Percentiles rank a stretch among this genome's conserved stretches.
Conservation (phyloP, 331 rosid genomes). For the Malus hybrid region DNA sequence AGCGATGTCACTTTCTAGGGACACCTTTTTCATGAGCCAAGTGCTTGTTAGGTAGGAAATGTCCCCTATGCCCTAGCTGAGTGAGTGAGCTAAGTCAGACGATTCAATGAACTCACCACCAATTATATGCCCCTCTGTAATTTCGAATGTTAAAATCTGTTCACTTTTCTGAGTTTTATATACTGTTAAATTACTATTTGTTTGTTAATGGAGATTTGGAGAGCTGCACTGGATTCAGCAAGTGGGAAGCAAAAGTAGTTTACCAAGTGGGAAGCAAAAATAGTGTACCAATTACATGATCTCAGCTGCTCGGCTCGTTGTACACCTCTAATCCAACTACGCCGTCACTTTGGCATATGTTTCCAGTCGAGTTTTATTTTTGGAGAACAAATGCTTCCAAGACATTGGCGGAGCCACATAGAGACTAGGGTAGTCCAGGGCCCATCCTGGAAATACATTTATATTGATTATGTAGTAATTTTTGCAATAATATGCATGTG, state of each 20-base stretch:
- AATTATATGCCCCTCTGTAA: not conserved
- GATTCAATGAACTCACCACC: not conserved
- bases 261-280: no score
- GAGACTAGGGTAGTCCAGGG: no score
- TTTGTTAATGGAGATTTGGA: constrained; percentile 14
- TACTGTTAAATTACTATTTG: not conserved
- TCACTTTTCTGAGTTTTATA: no score
- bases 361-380: not conserved
- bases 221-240: constrained; percentile 6
- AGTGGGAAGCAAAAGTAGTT: not conserved
- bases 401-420: no score
- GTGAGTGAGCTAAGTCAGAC: constrained; percentile 3
- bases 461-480: no score
- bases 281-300: no score
- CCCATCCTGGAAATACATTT: no score
- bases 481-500: no score
- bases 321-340: not conserved
- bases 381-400: not conserved
- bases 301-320: no score
- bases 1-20: not conserved
- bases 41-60: constrained; percentile 22
- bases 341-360: not conserved
- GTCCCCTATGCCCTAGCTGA: not conserved
- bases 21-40: not conserved
- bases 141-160: no score